Percentiles rank a stretch among this genome's conserved stretches.
Conservation (phyloP, 768 basidiomycete species). For the Sistotremastrum niveocremeum region DNA sequence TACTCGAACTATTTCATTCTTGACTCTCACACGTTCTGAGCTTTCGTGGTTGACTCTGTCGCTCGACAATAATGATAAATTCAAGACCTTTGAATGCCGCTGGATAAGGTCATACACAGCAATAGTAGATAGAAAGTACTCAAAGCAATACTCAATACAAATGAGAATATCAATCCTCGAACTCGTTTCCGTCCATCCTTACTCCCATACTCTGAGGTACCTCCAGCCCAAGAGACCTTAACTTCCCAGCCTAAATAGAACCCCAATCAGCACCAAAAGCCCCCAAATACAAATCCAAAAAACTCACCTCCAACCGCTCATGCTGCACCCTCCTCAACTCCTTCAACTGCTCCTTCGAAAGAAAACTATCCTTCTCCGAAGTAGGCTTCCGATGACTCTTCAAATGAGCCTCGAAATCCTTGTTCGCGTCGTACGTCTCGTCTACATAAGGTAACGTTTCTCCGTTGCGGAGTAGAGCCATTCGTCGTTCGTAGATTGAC, state of each 20-base stretch:
- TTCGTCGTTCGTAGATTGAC: constrained; percentile 69
- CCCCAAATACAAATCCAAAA: background rate
- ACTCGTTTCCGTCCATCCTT: constrained; percentile 64
- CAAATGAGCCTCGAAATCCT: constrained; percentile 68
- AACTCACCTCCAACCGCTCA: constrained; percentile 61
- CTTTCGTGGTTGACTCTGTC: too few relatives aligned
- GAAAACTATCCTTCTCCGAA: constrained; percentile 57
- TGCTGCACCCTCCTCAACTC: constrained; percentile 75
- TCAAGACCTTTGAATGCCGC: too few relatives aligned
- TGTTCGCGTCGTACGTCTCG: constrained; percentile 68
- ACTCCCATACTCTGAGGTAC: constrained; percentile 76
- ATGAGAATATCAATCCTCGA: constrained; percentile 26
- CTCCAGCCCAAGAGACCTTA: constrained; percentile 83
- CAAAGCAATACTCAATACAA: too few relatives aligned
- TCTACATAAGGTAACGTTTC: constrained; percentile 62
- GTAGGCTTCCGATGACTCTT: constrained; percentile 55
- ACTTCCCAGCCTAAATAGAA: constrained; percentile 48
- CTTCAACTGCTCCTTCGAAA: constrained; percentile 66
- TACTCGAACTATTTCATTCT: too few relatives aligned
- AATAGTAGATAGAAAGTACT: too few relatives aligned
- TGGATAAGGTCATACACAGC: too few relatives aligned
- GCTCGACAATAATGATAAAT: too few relatives aligned
- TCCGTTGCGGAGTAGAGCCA: constrained; percentile 74
- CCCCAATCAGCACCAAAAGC: too few relatives aligned
- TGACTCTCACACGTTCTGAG: too few relatives aligned